phyloP scores from a whole-genome alignment of 176 grass and related monocot genomes.

The Aegilops speltoides region DNA sequence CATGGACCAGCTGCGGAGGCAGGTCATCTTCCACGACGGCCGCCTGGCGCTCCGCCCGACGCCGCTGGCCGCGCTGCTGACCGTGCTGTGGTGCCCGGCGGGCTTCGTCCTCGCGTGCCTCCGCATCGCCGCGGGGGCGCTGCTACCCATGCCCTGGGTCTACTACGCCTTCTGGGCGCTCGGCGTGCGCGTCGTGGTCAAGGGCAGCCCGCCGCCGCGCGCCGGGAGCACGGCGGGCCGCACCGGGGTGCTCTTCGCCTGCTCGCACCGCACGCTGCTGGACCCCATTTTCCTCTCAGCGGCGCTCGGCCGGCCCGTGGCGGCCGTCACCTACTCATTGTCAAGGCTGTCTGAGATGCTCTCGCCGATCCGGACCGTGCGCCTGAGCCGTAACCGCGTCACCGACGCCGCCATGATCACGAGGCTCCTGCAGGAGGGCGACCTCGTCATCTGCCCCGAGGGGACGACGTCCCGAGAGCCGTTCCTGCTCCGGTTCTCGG shows the following conservation, averaged over 20 bases:
- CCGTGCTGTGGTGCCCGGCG: constrained; percentile 53
- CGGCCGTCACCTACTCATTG: constrained; percentile 71
- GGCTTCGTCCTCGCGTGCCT: constrained; percentile 62
- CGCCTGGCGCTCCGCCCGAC: constrained; percentile 58
- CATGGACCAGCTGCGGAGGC: constrained; percentile 51
- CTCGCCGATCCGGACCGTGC: constrained; percentile 68
- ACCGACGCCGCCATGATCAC: constrained; percentile 60
- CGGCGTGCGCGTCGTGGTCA: constrained; percentile 52
- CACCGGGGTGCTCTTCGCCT: constrained; percentile 53
- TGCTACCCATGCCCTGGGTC: constrained; percentile 67
- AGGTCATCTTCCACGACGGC: constrained; percentile 74
- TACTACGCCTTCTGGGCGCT: constrained; percentile 62
- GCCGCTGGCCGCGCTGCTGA: constrained; percentile 42
- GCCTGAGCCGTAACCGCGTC: constrained; percentile 47
- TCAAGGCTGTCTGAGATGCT: constrained; percentile 69
- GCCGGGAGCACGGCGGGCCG: constrained; percentile 7
- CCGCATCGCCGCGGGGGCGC: constrained; percentile 55
- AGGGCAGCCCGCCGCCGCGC: constrained; percentile 46
- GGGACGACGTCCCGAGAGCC: constrained; percentile 82
- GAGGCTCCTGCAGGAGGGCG: constrained; percentile 55
- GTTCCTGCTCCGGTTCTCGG: constrained; percentile 82
- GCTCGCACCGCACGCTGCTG: constrained; percentile 80
- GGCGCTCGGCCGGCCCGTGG: constrained; percentile 45
- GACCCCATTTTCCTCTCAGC: constrained; percentile 67
- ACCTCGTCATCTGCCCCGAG: constrained; percentile 75